Evolutionary conservation across 257 asterid genomes (phyloP).

Genomic region (Marsdenia floribunda): DNA sequence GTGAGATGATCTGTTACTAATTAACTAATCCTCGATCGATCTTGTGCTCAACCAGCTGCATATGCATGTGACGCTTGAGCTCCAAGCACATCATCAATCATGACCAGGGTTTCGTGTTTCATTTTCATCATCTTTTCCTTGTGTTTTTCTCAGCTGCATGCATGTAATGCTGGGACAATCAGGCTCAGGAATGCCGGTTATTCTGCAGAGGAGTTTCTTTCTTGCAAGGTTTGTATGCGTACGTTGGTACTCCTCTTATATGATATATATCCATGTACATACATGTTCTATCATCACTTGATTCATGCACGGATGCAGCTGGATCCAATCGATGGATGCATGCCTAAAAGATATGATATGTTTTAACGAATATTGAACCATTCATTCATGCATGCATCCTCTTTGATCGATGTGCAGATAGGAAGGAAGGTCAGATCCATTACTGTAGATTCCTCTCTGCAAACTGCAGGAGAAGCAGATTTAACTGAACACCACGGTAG

Average conservation of each 20-base stretch:
- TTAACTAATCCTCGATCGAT: too few relatives aligned
- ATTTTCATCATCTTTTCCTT: background rate
- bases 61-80: too few relatives aligned
- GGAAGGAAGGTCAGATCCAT: background rate
- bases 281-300: too few relatives aligned
- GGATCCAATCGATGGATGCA: too few relatives aligned
- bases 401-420: background rate
- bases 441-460: background rate
- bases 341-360: too few relatives aligned
- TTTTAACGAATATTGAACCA: too few relatives aligned
- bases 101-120: constrained; percentile 3
- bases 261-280: too few relatives aligned
- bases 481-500: background rate
- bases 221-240: background rate
- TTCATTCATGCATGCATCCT: background rate
- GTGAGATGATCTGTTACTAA: too few relatives aligned
- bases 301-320: too few relatives aligned
- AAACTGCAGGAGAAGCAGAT: background rate
- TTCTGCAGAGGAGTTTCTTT: background rate
- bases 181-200: background rate
- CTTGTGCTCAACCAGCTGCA: too few relatives aligned
- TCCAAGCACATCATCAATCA: background rate
- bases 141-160: background rate
- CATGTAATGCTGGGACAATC: background rate
- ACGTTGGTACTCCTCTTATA: too few relatives aligned